Conservation (phyloP, 345 rosid genomes). For the Camelina laxa region DNA sequence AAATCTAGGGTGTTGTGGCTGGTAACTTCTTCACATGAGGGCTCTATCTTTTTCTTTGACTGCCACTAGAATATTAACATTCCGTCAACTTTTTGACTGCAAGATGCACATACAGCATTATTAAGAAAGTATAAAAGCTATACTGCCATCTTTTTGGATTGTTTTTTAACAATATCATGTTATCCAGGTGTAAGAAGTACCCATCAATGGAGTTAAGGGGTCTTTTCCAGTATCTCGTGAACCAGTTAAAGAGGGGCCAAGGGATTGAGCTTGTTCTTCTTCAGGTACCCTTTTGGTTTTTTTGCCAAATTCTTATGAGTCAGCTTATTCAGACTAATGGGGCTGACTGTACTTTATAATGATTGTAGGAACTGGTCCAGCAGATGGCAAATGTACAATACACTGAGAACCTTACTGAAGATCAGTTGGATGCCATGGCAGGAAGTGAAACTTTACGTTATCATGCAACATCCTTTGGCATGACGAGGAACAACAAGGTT, state of each 20-base stretch:
- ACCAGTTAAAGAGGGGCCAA: constrained; percentile 92
- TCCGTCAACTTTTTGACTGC: constrained; percentile 1
- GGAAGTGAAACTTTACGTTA: constrained; percentile 97
- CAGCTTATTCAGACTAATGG: constrained; percentile 16
- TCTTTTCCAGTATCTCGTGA: constrained; percentile 96
- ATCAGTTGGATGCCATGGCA: constrained; percentile 99
- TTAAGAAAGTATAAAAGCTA: constrained; percentile 23
- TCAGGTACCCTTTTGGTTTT: constrained; percentile 61
- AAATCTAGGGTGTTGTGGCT: constrained; percentile 16
- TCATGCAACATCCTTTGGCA: constrained; percentile 94
- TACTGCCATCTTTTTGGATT: constrained; percentile 14
- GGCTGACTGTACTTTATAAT: constrained; percentile 41
- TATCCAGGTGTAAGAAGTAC: constrained; percentile 89
- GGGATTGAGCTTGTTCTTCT: constrained; percentile 98
- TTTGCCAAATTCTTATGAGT: constrained; percentile 27
- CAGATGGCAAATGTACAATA: constrained; percentile 99
- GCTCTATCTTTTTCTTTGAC: constrained; percentile 4
- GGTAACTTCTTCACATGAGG: background rate
- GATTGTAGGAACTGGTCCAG: constrained; percentile 86
- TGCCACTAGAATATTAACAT: constrained; percentile 19
- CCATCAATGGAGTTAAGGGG: constrained; percentile 99
- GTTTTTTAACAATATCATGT: constrained; percentile 21
- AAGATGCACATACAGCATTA: constrained; percentile 3
- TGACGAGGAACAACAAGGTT: constrained; percentile 96
- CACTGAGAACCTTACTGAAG: constrained; percentile 97